phyloP scores from a whole-genome alignment of 148 eudicot genomes.

The Suaeda aralocaspica region DNA sequence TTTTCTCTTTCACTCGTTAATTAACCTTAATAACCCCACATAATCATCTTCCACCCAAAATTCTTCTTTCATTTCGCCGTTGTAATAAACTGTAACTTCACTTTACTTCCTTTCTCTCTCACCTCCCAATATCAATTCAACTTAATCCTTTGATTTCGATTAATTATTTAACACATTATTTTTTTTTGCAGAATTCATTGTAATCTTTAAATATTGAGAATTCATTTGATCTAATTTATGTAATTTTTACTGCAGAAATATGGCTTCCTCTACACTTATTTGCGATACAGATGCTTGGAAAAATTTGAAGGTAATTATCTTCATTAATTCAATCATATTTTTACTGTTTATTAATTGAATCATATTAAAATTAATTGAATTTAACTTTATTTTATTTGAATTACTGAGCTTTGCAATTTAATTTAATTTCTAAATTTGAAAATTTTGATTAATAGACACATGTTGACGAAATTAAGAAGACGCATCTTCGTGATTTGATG shows the following conservation, averaged over 20 bases:
- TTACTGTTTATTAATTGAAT: slow-evolving; percentile 4
- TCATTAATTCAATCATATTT: not conserved
- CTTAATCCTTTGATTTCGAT: not conserved
- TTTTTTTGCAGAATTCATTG: not conserved
- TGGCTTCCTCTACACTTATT: slow-evolving; percentile 68
- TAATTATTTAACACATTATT: not conserved
- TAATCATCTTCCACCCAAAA: not conserved
- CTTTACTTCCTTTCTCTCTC: not conserved
- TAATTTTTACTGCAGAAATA: slow-evolving; percentile 11
- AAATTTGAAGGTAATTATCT: slow-evolving; percentile 54
- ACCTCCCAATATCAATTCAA: not conserved
- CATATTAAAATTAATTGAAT: too few relatives aligned
- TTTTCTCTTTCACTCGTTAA: not conserved
- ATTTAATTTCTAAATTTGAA: not conserved
- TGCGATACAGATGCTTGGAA: slow-evolving; percentile 73
- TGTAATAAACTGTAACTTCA: not conserved
- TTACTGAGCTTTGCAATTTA: not conserved
- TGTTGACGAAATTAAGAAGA: slow-evolving; percentile 71
- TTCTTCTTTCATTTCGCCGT: too few relatives aligned
- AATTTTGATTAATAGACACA: slow-evolving; percentile 51
- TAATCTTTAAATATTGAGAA: not conserved
- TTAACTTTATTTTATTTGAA: not conserved
- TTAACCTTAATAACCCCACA: not conserved
- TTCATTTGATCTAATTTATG: not conserved
- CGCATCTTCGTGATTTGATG: slow-evolving; percentile 90